Evolutionary conservation across 2,329 filamentous ascomycete genomes (phyloP), one percentile per base, ranked within the genome.

Genomic region (Pyrenochaeta sp.): DNA sequence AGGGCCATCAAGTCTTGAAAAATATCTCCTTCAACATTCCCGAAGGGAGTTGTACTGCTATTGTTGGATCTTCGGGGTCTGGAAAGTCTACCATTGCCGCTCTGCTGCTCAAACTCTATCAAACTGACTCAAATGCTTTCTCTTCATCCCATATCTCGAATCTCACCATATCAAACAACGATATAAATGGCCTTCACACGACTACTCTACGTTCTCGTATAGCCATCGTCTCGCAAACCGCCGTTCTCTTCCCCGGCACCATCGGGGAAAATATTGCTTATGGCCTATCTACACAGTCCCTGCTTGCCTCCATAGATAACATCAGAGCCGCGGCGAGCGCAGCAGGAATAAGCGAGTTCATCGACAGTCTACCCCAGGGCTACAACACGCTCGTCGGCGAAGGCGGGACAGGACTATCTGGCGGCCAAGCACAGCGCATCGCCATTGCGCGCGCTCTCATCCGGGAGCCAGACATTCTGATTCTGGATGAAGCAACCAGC

Each of bases 401-500:
- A 41, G 90, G 91, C 3, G 91, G 91, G 0, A 82, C 89, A 15
- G 78, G 83, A 0, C 75, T 97, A 0, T 92, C 89, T 0, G 92
- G 91, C 0, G 94, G 94, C 0, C 93, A 97, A 72, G 85, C 88
- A 0, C 93, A 97, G 71, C 83, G 92, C 0, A 75, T 97, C 1
- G 88, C 87, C 17, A 92, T 97, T 55, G 92, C 93, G 0, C 82
- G 93, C 1, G 92, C 92, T 0, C 79, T 97, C 0, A 83, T 90
- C 0, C 83, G 91, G 0, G 79, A 82, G 12, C 92, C 92, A 0
- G 82, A 83, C 35, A 79, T 97, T 2, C 77, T 97, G 14, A 83
- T 97, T 2, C 78, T 97, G 1, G 94, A 98, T 65, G 93, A 97
- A 76, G 91, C 92, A 1, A 97, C 93, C 0, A 90, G 87, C 21